Percentiles rank a stretch among this genome's conserved stretches.
phyloP scores from a whole-genome alignment of 2,329 filamentous ascomycete genomes.

The Colletotrichum musae region DNA sequence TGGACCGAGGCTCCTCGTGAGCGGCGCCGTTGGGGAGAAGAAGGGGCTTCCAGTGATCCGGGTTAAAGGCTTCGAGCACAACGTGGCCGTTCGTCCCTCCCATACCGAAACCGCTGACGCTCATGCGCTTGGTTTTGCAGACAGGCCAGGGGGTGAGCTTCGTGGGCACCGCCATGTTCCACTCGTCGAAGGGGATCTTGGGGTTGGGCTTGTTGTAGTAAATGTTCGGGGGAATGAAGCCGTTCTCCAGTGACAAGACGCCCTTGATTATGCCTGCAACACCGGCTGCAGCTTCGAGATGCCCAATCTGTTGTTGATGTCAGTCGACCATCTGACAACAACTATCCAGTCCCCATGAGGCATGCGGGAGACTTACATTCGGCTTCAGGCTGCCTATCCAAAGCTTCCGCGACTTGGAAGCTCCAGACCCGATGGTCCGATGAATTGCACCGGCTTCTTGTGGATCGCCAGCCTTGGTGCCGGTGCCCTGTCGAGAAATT shows the following conservation, averaged over 20 bases:
- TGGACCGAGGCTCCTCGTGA: not conserved
- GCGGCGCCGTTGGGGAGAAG: too few species aligned
- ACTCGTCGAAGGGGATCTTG: not conserved
- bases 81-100: constrained; percentile 37
- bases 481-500: constrained; percentile 6
- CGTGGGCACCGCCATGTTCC: constrained; percentile 10
- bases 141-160: constrained; percentile 15
- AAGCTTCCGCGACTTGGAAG: constrained; percentile 11
- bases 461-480: constrained; percentile 22
- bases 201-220: constrained; percentile 20
- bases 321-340: too few species aligned
- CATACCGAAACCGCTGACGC: constrained; percentile 33
- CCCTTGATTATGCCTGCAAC: constrained; percentile 24
- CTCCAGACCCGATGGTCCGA: not conserved
- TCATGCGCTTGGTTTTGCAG: constrained; percentile 7
- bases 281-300: constrained; percentile 13
- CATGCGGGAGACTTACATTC: not conserved
- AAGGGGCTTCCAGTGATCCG: not conserved
- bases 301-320: constrained; percentile 7
- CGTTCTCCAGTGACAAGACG: constrained; percentile 16
- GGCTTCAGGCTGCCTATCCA: constrained; percentile 40
- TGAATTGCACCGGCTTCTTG: constrained; percentile 17
- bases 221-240: constrained; percentile 18
- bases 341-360: not conserved
- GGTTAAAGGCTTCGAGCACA: constrained; percentile 26